A percentile compares a stretch with the other conserved stretches of the same genome.
Evolutionary conservation across 805 yeast genomes (phyloP).

Genomic region (Cyberlindnera japonica): DNA sequence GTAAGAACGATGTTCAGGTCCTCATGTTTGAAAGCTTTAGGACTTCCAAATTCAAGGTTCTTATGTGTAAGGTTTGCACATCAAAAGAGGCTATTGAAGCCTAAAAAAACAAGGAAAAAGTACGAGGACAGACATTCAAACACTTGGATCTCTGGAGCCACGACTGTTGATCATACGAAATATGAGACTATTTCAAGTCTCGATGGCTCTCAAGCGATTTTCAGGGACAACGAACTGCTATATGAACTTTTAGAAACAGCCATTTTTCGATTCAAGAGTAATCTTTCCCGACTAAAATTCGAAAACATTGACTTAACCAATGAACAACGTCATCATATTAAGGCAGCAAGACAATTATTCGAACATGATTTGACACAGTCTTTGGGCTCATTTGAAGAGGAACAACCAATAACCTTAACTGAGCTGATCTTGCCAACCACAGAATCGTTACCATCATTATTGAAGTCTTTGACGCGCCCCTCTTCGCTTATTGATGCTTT

Average conservation of each 20-base stretch:
- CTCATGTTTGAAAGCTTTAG: no score
- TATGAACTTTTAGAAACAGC: conserved; percentile 1
- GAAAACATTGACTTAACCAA: background rate
- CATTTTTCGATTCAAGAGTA: conserved; percentile 1
- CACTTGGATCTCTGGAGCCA: conserved; percentile 8
- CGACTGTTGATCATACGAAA: background rate
- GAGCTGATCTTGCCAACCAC: conserved; percentile 8
- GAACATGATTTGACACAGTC: conserved; percentile 10
- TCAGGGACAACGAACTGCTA: background rate
- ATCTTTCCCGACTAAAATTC: background rate
- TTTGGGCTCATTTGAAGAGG: background rate
- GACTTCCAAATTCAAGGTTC: no score
- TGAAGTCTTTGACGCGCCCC: background rate
- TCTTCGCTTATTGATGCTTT: conserved; percentile 1
- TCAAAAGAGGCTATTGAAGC: no score
- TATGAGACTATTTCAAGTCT: background rate
- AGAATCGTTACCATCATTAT: conserved; percentile 2
- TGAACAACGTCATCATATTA: background rate
- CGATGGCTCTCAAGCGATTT: background rate
- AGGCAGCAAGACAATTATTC: conserved; percentile 1
- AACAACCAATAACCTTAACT: background rate
- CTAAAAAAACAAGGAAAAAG: background rate
- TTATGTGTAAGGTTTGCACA: no score
- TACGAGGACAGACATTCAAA: background rate
- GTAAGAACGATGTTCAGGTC: no score